These are phyloP conservation scores for Gardenia jasminoides DNA, from an alignment of 257 asterid genomes.

Conservation along the genomic window DNA sequence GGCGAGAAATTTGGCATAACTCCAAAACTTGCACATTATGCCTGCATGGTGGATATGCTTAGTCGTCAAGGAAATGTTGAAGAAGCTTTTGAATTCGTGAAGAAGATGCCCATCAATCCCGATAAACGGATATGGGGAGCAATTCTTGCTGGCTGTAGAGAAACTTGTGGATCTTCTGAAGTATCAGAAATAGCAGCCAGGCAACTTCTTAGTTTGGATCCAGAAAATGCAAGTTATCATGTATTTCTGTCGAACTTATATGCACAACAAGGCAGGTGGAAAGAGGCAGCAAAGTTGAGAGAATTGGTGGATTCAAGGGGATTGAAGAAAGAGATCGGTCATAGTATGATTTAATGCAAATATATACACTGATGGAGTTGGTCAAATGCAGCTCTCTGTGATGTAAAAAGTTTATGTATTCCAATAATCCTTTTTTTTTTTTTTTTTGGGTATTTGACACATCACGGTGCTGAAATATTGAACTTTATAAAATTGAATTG, in stretches of 20 bases:
- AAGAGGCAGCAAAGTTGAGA: conserved; percentile 64
- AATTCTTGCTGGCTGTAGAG: conserved; percentile 72
- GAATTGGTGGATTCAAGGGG: conserved; percentile 39
- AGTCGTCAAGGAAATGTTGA: conserved; percentile 78
- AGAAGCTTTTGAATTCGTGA: conserved; percentile 71
- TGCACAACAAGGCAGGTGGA: conserved; percentile 76
- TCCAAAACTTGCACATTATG: conserved; percentile 73
- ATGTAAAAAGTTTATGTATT: too few relatives aligned
- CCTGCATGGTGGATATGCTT: conserved; percentile 91
- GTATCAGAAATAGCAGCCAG: conserved; percentile 46
- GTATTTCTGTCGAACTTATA: conserved; percentile 61
- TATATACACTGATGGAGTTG: not conserved
- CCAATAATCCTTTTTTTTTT: too few relatives aligned
- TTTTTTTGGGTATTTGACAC: too few relatives aligned
- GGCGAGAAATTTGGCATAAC: conserved; percentile 44
- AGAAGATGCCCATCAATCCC: conserved; percentile 63
- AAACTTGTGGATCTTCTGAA: conserved; percentile 39
- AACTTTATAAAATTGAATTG: too few relatives aligned
- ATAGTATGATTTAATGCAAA: conserved; percentile 34
- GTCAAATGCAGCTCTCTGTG: too few relatives aligned
- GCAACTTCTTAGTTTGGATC: conserved; percentile 53
- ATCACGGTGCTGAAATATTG: too few relatives aligned
- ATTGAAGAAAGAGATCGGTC: conserved; percentile 55
- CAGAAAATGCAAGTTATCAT: conserved; percentile 49
- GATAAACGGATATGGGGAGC: conserved; percentile 87